These are phyloP conservation scores for Cercospora sp. DNA, from an alignment of 2,329 filamentous ascomycete species.

Conservation along the genomic window DNA sequence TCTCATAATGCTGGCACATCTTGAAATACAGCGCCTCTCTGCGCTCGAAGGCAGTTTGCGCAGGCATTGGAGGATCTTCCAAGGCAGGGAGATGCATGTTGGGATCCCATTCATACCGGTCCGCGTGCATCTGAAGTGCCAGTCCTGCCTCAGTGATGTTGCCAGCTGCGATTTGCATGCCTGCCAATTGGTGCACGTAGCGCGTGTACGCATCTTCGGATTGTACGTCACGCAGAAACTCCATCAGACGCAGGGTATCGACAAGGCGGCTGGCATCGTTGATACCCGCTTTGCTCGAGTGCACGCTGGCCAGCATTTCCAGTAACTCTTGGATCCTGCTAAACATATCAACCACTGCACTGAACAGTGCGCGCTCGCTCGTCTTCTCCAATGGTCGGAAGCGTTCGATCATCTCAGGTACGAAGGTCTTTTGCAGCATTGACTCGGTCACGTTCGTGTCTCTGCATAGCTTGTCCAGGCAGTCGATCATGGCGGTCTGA, in stretches of 20 bases:
- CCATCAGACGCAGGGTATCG: slow-evolving; percentile 87
- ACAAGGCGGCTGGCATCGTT: slow-evolving; percentile 77
- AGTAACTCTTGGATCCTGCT: slow-evolving; percentile 85
- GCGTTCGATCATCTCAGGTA: slow-evolving; percentile 76
- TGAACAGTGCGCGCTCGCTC: slow-evolving; percentile 71
- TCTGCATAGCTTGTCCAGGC: slow-evolving; percentile 85
- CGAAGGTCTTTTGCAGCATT: slow-evolving; percentile 88
- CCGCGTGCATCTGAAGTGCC: slow-evolving; percentile 84
- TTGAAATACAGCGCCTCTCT: slow-evolving; percentile 91
- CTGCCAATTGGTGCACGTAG: slow-evolving; percentile 88
- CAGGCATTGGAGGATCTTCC: slow-evolving; percentile 72
- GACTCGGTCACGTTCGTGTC: slow-evolving; percentile 75
- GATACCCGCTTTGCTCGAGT: slow-evolving; percentile 66
- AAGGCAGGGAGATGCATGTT: slow-evolving; percentile 65
- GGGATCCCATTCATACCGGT: slow-evolving; percentile 89
- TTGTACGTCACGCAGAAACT: slow-evolving; percentile 93
- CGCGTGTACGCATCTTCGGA: slow-evolving; percentile 96
- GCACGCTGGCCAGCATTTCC: slow-evolving; percentile 85
- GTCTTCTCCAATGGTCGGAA: slow-evolving; percentile 71
- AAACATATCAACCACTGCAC: slow-evolving; percentile 75
- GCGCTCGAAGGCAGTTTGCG: slow-evolving; percentile 85
- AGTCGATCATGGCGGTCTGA: slow-evolving; percentile 95
- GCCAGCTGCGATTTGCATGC: slow-evolving; percentile 70
- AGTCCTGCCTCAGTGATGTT: slow-evolving; percentile 87
- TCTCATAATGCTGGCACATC: slow-evolving; percentile 93